These are phyloP conservation scores for Naganishia sp. DNA, from an alignment of 1,284 basidiomycete species.

Conservation along the genomic window DNA sequence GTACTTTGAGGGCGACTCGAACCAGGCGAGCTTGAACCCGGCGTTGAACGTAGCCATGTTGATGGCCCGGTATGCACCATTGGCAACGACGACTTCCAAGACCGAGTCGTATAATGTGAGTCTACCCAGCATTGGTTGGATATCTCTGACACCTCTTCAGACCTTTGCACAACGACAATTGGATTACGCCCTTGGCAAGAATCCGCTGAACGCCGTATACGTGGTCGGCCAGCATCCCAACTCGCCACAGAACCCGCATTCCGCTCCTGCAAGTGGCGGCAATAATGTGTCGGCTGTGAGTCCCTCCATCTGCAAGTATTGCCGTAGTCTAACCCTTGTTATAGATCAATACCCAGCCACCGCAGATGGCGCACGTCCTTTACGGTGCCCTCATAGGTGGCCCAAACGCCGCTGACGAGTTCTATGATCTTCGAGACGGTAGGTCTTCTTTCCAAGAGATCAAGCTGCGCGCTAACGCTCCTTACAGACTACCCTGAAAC, in stretches of 20 bases:
- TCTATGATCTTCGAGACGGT: constrained; percentile 77
- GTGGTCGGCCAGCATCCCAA: constrained; percentile 81
- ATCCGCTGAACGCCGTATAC: constrained; percentile 69
- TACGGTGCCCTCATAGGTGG: constrained; percentile 89
- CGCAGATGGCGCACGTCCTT: constrained; percentile 69
- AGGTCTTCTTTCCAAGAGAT: constrained; percentile 31
- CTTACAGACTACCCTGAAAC: constrained; percentile 48
- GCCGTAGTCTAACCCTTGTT: constrained; percentile 13
- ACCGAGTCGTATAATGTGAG: constrained; percentile 64
- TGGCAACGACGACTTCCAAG: constrained; percentile 67
- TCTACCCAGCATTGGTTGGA: constrained; percentile 11
- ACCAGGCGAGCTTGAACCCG: constrained; percentile 76
- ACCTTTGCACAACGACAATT: constrained; percentile 72
- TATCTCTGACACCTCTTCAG: constrained; percentile 45
- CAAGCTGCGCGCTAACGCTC: constrained; percentile 18
- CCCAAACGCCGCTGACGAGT: constrained; percentile 72
- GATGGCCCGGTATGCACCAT: constrained; percentile 69
- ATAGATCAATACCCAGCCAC: constrained; percentile 71
- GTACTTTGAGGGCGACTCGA: constrained; percentile 76
- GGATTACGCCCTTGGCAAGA: constrained; percentile 79
- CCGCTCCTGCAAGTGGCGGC: constrained; percentile 80
- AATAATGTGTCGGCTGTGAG: constrained; percentile 55
- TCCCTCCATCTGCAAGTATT: not conserved
- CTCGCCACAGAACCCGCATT: constrained; percentile 84
- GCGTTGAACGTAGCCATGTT: constrained; percentile 83